Evolutionary conservation across 345 rosid genomes (phyloP).

Genomic region (Lumnitzera littorea): DNA sequence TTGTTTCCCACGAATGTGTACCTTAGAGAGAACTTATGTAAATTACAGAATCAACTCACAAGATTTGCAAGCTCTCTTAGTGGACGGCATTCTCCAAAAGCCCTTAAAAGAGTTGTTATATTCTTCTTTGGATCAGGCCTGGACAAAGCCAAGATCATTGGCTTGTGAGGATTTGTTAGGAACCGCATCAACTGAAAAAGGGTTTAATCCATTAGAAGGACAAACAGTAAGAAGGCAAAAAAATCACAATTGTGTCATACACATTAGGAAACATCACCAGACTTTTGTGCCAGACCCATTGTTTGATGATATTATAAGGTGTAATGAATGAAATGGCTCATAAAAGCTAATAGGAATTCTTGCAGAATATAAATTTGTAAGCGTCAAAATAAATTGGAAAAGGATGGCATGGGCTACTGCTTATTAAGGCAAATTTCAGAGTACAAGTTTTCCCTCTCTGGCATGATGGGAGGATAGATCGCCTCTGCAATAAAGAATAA

Average conservation of each 20-base stretch:
- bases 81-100: slow-evolving; percentile 91
- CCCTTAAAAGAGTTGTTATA: slow-evolving; percentile 81
- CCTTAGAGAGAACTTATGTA: background rate
- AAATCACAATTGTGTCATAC: background rate
- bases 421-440: too few relatives aligned
- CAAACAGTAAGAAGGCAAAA: background rate
- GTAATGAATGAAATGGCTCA: too few relatives aligned
- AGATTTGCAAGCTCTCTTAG: slow-evolving; percentile 95
- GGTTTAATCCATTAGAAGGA: background rate
- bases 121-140: slow-evolving; percentile 99
- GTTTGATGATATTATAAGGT: too few relatives aligned
- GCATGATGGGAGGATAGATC: too few relatives aligned
- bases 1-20: background rate
- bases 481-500: too few relatives aligned
- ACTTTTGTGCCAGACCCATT: too few relatives aligned
- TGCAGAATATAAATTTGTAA: too few relatives aligned
- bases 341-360: too few relatives aligned
- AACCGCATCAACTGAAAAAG: slow-evolving; percentile 70
- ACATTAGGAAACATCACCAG: too few relatives aligned
- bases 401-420: too few relatives aligned
- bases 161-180: slow-evolving; percentile 92
- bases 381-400: too few relatives aligned
- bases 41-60: slow-evolving; percentile 25
- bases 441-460: too few relatives aligned
- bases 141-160: slow-evolving; percentile 90